These are phyloP conservation scores for Kwoniella shandongensis DNA, from an alignment of 768 basidiomycete species.

Conservation along the genomic window DNA sequence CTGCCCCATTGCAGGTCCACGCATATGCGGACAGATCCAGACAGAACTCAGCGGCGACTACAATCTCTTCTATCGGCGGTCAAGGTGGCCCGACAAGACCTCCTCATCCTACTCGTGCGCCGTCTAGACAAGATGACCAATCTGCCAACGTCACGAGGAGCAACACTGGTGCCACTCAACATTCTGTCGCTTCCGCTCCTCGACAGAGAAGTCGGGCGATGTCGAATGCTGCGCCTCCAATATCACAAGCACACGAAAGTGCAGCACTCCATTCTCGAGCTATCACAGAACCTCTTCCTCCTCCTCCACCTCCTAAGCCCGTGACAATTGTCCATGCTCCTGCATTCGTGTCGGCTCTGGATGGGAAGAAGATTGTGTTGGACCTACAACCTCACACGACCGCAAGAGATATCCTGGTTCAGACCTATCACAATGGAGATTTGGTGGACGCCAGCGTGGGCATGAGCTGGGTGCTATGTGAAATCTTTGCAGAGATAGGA, in stretches of 20 bases:
- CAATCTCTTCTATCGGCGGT: conserved; percentile 5
- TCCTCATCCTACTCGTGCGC: conserved; percentile 8
- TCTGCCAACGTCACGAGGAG: conserved; percentile 19
- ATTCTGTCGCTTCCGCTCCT: conserved; percentile 11
- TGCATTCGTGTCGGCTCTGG: conserved; percentile 27
- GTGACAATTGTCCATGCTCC: conserved; percentile 3
- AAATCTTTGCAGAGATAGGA: conserved; percentile 85
- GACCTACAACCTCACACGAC: conserved; percentile 68
- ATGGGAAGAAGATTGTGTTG: conserved; percentile 59
- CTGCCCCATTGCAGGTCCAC: not conserved
- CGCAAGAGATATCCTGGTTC: conserved; percentile 70
- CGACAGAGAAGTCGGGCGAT: conserved; percentile 10
- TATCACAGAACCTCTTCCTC: conserved; percentile 20
- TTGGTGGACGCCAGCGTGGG: conserved; percentile 60
- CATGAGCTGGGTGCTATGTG: conserved; percentile 80
- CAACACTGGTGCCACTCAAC: conserved; percentile 25
- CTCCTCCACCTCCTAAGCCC: not conserved
- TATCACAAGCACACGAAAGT: conserved; percentile 8
- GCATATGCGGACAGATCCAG: conserved; percentile 9
- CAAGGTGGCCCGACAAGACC: conserved; percentile 3
- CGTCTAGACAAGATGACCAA: conserved; percentile 16
- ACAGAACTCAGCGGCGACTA: conserved; percentile 15
- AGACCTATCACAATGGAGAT: conserved; percentile 67
- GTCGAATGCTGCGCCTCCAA: conserved; percentile 6
- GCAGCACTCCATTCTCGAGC: conserved; percentile 18